Conservation (phyloP, 495 filamentous ascomycete species). For the Bacidia gigantensis region DNA sequence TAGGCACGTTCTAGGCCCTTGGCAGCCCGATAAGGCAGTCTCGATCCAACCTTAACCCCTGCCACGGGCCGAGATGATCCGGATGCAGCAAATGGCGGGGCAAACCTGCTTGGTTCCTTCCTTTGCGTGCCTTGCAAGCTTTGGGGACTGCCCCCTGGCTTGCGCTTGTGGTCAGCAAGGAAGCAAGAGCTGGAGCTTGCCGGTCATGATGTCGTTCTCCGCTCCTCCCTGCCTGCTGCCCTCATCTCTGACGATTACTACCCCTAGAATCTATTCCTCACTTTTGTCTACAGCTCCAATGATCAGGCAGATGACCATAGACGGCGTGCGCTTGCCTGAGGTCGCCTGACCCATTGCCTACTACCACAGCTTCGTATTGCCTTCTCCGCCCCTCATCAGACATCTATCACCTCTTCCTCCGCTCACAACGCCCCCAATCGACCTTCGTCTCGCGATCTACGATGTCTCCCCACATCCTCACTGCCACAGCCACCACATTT, state of each 20-base stretch:
- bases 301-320: neutral
- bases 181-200: neutral
- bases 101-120: neutral
- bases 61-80: no score
- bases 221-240: neutral
- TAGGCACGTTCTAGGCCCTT: neutral
- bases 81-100: no score
- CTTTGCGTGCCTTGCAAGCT: neutral
- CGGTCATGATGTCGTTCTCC: conserved; percentile 3
- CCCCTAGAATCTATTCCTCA: neutral
- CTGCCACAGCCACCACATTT: neutral
- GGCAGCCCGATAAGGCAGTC: neutral
- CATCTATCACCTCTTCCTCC: neutral
- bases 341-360: neutral
- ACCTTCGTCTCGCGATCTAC: neutral
- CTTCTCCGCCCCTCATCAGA: neutral
- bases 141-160: neutral
- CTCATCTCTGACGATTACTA: neutral
- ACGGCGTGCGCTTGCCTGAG: neutral
- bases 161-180: neutral
- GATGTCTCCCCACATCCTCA: neutral
- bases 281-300: neutral
- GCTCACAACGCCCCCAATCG: neutral
- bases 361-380: no score
- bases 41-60: neutral